Evolutionary conservation across 1,284 basidiomycete species (phyloP).

Genomic region (Sporisorium iseilematis-ciliati): DNA sequence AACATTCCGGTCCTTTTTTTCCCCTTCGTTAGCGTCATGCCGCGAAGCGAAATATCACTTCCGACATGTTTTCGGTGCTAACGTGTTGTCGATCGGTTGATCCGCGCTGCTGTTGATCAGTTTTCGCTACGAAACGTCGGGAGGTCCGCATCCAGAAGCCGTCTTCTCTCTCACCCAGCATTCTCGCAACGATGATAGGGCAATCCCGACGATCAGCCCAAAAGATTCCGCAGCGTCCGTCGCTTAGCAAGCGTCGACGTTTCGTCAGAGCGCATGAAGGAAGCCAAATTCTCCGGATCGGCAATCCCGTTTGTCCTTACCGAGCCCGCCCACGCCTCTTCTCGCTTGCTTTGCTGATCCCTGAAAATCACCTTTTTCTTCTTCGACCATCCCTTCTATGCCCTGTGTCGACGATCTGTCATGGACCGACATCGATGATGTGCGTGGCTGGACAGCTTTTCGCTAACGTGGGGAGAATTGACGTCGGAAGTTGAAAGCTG

Average conservation of each 20-base stretch:
- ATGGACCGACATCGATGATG: no score
- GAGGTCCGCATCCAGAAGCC: no score
- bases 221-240: background rate
- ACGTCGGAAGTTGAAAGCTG: no score
- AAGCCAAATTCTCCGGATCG: constrained; percentile 8
- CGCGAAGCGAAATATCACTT: background rate
- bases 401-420: no score
- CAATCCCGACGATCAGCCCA: background rate
- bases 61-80: background rate
- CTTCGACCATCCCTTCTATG: background rate
- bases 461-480: no score
- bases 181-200: background rate
- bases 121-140: no score
- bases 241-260: background rate
- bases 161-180: background rate
- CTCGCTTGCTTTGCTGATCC: background rate
- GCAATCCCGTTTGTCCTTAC: background rate
- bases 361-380: background rate
- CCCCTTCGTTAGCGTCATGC: background rate
- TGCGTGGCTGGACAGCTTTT: no score
- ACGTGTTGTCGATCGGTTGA: background rate
- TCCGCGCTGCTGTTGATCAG: background rate
- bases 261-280: constrained; percentile 8
- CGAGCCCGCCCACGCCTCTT: constrained; percentile 5
- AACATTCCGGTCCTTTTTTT: background rate